Evolutionary conservation across 1,139 yeast genomes (phyloP).

Genomic region (Meyerozyma guilliermondii): DNA sequence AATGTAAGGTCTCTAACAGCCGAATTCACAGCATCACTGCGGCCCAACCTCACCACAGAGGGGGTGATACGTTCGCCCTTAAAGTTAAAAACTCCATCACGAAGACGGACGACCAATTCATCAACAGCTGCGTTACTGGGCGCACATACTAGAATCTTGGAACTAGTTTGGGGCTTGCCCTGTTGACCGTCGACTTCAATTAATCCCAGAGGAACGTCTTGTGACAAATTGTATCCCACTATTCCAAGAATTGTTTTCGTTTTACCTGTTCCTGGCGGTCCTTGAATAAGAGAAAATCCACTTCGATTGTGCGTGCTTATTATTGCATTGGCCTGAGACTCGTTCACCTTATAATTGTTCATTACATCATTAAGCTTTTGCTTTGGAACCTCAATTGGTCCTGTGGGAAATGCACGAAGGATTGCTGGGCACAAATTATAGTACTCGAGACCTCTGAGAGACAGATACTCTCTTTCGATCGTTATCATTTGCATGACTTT

Average conservation of each 20-base stretch:
- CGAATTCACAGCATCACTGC: slow-evolving; percentile 82
- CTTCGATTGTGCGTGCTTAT: slow-evolving; percentile 58
- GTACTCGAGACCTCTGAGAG: slow-evolving; percentile 74
- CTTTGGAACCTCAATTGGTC: slow-evolving; percentile 29
- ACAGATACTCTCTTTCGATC: slow-evolving; percentile 85
- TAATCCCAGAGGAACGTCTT: slow-evolving; percentile 19
- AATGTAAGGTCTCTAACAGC: slow-evolving; percentile 79
- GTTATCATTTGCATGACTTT: slow-evolving; percentile 84
- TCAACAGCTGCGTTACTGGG: slow-evolving; percentile 99
- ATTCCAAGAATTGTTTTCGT: slow-evolving; percentile 94
- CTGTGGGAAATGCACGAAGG: slow-evolving; percentile 57
- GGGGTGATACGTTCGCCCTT: slow-evolving; percentile 61
- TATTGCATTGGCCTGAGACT: slow-evolving; percentile 88
- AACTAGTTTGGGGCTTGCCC: slow-evolving; percentile 13
- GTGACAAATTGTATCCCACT: slow-evolving; percentile 65
- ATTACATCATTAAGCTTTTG: slow-evolving; percentile 35
- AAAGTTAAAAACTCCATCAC: slow-evolving; percentile 60
- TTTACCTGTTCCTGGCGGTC: slow-evolving; percentile 98
- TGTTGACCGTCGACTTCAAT: slow-evolving; percentile 29
- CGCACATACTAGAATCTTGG: slow-evolving; percentile 79
- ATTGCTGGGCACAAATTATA: slow-evolving; percentile 70
- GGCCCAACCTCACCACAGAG: slow-evolving; percentile 80
- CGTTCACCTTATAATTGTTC: slow-evolving; percentile 58
- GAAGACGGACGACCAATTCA: slow-evolving; percentile 83
- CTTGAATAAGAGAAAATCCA: slow-evolving; percentile 92